Evolutionary conservation across 1,284 basidiomycete genomes (phyloP).

Genomic region (Waitea zeae): DNA sequence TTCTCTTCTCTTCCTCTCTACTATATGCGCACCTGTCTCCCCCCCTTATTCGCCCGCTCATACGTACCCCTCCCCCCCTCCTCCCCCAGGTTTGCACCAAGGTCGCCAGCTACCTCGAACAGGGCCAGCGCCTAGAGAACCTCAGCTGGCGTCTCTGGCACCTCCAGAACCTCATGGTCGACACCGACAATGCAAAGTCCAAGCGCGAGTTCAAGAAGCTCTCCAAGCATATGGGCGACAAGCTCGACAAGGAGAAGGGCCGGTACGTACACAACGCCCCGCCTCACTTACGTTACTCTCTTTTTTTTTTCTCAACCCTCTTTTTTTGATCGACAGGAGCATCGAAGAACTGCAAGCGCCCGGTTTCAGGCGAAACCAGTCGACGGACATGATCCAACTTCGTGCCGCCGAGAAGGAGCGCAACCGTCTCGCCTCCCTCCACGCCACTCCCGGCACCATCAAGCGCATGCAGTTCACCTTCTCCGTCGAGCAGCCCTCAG

Average conservation of each 20-base stretch:
- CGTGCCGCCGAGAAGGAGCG: constrained; percentile 67
- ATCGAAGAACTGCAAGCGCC: constrained; percentile 69
- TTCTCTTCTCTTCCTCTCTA: constrained; percentile 1
- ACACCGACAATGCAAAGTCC: constrained; percentile 68
- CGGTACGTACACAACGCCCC: constrained; percentile 27
- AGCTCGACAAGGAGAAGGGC: constrained; percentile 76
- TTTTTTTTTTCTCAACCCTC: constrained; percentile 5
- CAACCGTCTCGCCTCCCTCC: constrained; percentile 49
- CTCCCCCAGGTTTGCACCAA: constrained; percentile 56
- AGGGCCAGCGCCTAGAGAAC: constrained; percentile 75
- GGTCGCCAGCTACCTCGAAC: constrained; percentile 72
- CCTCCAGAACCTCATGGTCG: constrained; percentile 74
- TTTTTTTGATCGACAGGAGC: constrained; percentile 29
- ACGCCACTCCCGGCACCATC: constrained; percentile 46
- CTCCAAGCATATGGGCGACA: constrained; percentile 71
- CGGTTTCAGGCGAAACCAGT: constrained; percentile 55
- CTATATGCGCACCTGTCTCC: neutral
- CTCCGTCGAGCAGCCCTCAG: constrained; percentile 49
- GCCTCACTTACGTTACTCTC: constrained; percentile 5
- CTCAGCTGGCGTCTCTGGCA: constrained; percentile 78
- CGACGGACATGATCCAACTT: constrained; percentile 58
- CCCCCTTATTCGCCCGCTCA: neutral
- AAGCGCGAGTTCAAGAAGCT: constrained; percentile 78
- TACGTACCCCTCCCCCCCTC: constrained; percentile 1
- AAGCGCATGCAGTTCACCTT: constrained; percentile 78